Evolutionary conservation across 805 yeast species (phyloP), one percentile per base, ranked within the genome.

Genomic region (Brettanomyces sp.): DNA sequence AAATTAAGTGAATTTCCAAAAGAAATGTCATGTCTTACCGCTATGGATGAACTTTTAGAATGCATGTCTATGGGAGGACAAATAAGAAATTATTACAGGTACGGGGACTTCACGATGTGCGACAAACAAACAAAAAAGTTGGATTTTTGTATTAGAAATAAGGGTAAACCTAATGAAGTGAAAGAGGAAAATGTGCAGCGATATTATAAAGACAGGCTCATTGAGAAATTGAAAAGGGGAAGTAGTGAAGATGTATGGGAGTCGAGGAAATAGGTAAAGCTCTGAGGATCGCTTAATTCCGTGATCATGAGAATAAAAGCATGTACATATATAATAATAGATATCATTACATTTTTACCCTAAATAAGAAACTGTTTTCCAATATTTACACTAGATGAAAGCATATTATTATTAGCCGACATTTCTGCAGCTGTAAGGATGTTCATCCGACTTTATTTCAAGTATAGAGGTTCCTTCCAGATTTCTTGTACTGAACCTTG

Each of bases 51-150:
- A 57, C 69, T 90, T 22, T 73, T 89, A 41, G 81, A 78, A 41
- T 91, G 98, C 61, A 88, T 85, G 65, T 85, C 97, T 0, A 59
- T 90, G 3, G 97, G 96, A 3, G 97, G 97, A 0, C 96, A 90
- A 59, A 66, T 86, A 21, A 76, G 95, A 49, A 76, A 84, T 63
- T 84, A 85, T 56, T 91, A 90, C 60, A 69, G 97, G 45, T 84
- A 79, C 58, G 97, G 97, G 3, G 78, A 80, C 39, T 73, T 87
- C 55, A 79, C 81, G 43, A 68, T 77, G 49, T 91, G 98, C 63
- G 73, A 72, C 39, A 74, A 73, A 43, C 85, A 85, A 56, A 70
- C 85, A 44, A 79, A 74, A 23, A 87, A 88, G 66, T 71, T 89
- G 56, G 82, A 83, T 72, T 91, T 91, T 62, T 89, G 97, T 52